phyloP scores from a whole-genome alignment of 768 basidiomycete genomes.

The Macrolepiota albuminosa region DNA sequence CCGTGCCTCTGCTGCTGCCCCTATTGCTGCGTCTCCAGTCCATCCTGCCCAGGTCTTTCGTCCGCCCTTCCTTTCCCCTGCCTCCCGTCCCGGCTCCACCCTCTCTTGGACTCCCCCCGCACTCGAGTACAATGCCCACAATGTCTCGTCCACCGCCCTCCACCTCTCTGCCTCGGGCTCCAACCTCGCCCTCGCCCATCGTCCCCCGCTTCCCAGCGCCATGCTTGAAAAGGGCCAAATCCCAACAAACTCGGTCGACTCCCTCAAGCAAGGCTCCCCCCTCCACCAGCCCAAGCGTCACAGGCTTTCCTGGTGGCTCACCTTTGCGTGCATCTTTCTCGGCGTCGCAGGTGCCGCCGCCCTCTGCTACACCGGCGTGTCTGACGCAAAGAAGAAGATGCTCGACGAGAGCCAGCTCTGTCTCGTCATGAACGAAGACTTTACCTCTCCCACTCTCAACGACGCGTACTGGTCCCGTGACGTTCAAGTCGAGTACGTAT shows the following conservation, averaged over 20 bases:
- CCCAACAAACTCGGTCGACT: background rate
- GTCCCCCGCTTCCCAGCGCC: conserved; percentile 46
- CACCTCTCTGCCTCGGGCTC: conserved; percentile 21
- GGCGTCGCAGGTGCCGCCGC: conserved; percentile 49
- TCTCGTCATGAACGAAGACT: conserved; percentile 69
- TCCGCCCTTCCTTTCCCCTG: conserved; percentile 64
- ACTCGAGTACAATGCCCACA: conserved; percentile 16
- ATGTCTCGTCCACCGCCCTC: conserved; percentile 21
- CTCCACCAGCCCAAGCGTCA: background rate
- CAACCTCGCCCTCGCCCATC: conserved; percentile 29
- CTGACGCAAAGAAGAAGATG: conserved; percentile 31
- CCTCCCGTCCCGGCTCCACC: conserved; percentile 57
- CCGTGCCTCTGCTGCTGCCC: conserved; percentile 38
- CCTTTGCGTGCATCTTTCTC: conserved; percentile 46
- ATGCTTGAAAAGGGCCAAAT: conserved; percentile 32
- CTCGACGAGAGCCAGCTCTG: conserved; percentile 44
- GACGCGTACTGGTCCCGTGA: conserved; percentile 60
- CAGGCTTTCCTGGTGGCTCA: conserved; percentile 39
- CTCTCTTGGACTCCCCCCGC: conserved; percentile 47
- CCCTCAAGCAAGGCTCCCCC: background rate
- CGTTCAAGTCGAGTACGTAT: conserved; percentile 56
- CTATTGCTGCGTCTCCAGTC: conserved; percentile 28
- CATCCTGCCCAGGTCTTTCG: conserved; percentile 55
- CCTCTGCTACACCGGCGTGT: conserved; percentile 51
- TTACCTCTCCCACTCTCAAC: conserved; percentile 39